Base-by-base conservation (phyloP, 2,329 filamentous ascomycete species). In the Simplicillium sp. region DNA sequence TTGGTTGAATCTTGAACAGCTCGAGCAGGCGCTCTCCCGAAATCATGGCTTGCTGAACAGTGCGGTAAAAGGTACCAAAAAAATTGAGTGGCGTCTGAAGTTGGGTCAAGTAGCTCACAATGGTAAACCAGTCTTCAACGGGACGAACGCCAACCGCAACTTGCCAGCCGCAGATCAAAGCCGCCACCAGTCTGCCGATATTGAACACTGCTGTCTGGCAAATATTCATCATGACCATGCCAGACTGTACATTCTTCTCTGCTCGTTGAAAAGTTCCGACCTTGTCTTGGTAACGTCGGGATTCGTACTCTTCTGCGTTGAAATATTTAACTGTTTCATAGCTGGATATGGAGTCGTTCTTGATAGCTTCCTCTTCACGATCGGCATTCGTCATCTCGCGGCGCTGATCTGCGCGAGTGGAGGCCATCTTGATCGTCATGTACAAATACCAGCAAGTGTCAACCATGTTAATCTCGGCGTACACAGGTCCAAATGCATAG, bases 331-430 rank as follows among this genome's bases (percentile, higher is more conserved):
- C 86, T 2, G 85, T 90, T 66, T 98, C 92, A 60, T 97, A 98
- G n/a, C 88, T 94, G 46, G 92, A 88, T 68, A 98, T 92, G 1
- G 92, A 97, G 60, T 98, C 92, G 57, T 96, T 97, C 65, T 97
- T 97, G 51, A 97, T 88, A 7, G 92, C 92, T 61, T 96, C 90
- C 63, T 96, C 88, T 63, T 96, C 88, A 47, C 92, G 77, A 50
- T 92, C 88, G 12, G 88, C 87, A 57, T 96, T 97, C 38, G 90
- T 90, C 84, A 96, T 96, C 55, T 90, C 79, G 45, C 92, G 78
- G 52, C 92, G 80, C 53, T 95, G 87, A 54, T 94, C 87, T 7
- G 89, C 87, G 52, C 92, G 77, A 68, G 88, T 95, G 46, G 90
- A 84, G 13, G 92, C 90, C 83, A 98, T 88, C 48, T 89, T 86